Base-by-base conservation (phyloP, 108 stramenopile genomes). In the Nitzschia sp. region DNA sequence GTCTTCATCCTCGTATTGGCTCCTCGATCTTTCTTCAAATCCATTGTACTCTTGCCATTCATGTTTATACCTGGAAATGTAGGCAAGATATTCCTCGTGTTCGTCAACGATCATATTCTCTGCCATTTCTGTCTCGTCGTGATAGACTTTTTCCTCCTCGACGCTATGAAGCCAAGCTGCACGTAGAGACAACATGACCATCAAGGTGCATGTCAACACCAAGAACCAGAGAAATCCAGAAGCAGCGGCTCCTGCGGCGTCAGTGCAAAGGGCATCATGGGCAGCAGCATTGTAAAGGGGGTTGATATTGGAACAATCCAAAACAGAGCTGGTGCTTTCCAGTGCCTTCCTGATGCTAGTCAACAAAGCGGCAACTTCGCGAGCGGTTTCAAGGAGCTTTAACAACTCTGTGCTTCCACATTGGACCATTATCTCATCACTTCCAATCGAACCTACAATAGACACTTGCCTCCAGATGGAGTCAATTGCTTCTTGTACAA, bases 31-130 rank as follows among this genome's bases (percentile, higher is more conserved):
- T 10, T 46, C 61, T 40, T 67, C 65, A 43, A 70, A 63, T 10
- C 83, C 83, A 60, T 73, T 53, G 41, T 85, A 85, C 12, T 78
- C 80, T 68, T 85, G 72, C 84, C 84, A 85, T 74, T 85, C 84
- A 53, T 85, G 80, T 52, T 85, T 80, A 51, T 81, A 85, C 41
- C 59, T 64, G 8, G 80, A 78, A 57, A 85, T 81, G 54, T 81
- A 85, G 8, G 64, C 73, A 3, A 85, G 65, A 54, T 85, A 85
- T 51, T 85, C 84, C 43, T 81, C 84, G 52, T 85, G 79, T 42
- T 85, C 84, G 62, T 85, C 77, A 12, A 84, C 53, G 10, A 84
- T 55, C 84, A 85, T 85, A 56, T 85, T 85, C 48, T 81, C 75
- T 7, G 74, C 77, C 11, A 76, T 73, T 56, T 85, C 84, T 21